Conservation (phyloP, 2,329 filamentous ascomycete genomes). For the Ophiosphaerella korrae region DNA sequence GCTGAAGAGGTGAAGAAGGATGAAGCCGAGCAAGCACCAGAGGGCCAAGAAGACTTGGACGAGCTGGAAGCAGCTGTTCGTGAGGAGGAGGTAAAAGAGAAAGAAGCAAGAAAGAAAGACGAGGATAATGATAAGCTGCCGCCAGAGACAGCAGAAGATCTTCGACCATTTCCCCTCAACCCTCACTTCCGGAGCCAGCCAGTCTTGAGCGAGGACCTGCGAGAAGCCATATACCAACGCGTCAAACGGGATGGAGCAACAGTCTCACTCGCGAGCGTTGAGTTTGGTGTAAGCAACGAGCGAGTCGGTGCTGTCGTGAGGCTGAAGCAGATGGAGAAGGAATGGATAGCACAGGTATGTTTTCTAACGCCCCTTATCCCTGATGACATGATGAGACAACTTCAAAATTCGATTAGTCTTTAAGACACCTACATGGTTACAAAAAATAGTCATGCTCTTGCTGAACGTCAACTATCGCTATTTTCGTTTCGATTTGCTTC, state of each 20-base stretch:
- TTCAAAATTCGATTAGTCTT: slow-evolving; percentile 97
- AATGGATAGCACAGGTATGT: slow-evolving; percentile 77
- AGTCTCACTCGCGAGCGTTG: slow-evolving; percentile 76
- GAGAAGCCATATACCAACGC: slow-evolving; percentile 74
- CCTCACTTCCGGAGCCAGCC: slow-evolving; percentile 69
- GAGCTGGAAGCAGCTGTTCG: slow-evolving; percentile 33
- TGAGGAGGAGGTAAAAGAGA: slow-evolving; percentile 23
- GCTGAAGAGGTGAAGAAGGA: slow-evolving; percentile 6
- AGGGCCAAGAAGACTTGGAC: slow-evolving; percentile 37
- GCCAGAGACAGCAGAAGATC: slow-evolving; percentile 40
- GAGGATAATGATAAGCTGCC: slow-evolving; percentile 30
- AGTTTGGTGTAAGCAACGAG: slow-evolving; percentile 79
- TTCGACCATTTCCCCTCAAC: slow-evolving; percentile 75
- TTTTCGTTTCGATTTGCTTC: slow-evolving; percentile 10
- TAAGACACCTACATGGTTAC: slow-evolving; percentile 95
- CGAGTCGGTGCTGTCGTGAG: slow-evolving; percentile 84
- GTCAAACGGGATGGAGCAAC: slow-evolving; percentile 67
- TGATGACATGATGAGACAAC: slow-evolving; percentile 68
- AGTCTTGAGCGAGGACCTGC: slow-evolving; percentile 74
- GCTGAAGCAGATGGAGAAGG: slow-evolving; percentile 83
- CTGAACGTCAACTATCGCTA: slow-evolving; percentile 57
- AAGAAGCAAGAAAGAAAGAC: slow-evolving; percentile 11
- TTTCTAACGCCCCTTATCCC: neutral
- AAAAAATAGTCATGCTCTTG: slow-evolving; percentile 74
- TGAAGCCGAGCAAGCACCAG: slow-evolving; percentile 18